Evolutionary conservation across 257 asterid species (phyloP), one percentile per base, ranked within the genome.

Genomic region (Solanum rostratum): DNA sequence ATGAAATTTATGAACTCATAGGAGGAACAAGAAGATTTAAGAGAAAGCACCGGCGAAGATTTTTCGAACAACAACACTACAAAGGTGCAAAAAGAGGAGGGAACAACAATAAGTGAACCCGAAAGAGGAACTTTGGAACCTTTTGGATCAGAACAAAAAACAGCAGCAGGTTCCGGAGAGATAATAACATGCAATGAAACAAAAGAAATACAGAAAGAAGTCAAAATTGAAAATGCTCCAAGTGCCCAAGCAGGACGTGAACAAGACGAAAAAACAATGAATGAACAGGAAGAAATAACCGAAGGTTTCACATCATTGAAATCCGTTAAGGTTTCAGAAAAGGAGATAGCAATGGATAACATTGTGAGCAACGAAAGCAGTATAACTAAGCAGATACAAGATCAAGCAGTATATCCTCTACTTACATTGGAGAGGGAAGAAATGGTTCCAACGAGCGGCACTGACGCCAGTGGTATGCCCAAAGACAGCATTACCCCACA

Each of bases 81-180:
- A 24, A 60, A 74, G 57, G 81, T 24, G 43, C 81, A 15, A 46
- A 55, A 74, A 15, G 43, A 24, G 60, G 39, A 74, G 81, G 60
- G 39, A 74, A 74, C 81, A 74, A 46, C 41, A 46, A 46, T 15
- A 27, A 74, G 81, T 74, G 81, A 46, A 46, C 60, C 60, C 5
- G 24, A 74, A 74, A 74, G 22, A 46, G 60, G 22, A 74, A 74
- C 41, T 24, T 46, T 24, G 43, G 57, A 46, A 74, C 60, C 81
- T 74, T 74, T 74, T 46, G 60, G 86, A 84, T 39, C 50, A 69
- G 70, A 81, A 76, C 22, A 78, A 53, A 37, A 87, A 76, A 73
- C 85, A 33, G 68, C 41, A 65, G 54, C 90, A 89, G 87, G 84
- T 54, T 24, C 46, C 19, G 59, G 81, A 87, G 53, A 83, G 69